Conservation (phyloP, 2,329 filamentous ascomycete genomes). For the Fusarium dimerum region DNA sequence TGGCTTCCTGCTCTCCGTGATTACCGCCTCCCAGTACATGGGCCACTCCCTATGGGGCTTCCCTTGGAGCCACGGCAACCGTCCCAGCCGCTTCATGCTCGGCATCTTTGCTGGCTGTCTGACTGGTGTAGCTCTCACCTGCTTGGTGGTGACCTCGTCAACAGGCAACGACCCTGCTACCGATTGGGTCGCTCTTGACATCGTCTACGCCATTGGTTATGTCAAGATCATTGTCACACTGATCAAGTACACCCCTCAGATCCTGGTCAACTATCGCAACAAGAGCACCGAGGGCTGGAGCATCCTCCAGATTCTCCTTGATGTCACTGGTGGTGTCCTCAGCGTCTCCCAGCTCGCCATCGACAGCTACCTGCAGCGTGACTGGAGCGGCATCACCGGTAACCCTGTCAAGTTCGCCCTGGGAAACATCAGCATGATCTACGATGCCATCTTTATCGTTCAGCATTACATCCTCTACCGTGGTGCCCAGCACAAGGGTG, state of each 20-base stretch:
- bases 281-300: constrained; percentile 86
- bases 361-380: constrained; percentile 79
- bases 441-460: constrained; percentile 81
- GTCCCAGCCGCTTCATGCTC: constrained; percentile 61
- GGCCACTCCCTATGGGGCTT: constrained; percentile 75
- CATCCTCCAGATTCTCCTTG: constrained; percentile 81
- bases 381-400: constrained; percentile 89
- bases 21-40: constrained; percentile 80
- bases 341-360: constrained; percentile 81
- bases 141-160: constrained; percentile 46
- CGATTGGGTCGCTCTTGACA: constrained; percentile 64
- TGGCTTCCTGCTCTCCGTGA: constrained; percentile 68
- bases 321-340: constrained; percentile 78
- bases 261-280: constrained; percentile 79
- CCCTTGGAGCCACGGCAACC: constrained; percentile 56
- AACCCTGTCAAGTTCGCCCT: constrained; percentile 90
- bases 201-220: constrained; percentile 73
- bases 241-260: constrained; percentile 91
- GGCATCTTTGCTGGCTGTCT: constrained; percentile 72
- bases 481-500: constrained; percentile 9
- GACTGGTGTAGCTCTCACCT: constrained; percentile 55
- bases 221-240: constrained; percentile 87
- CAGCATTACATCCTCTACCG: constrained; percentile 86
- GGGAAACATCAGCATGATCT: constrained; percentile 81
- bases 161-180: constrained; percentile 39